phyloP scores from a whole-genome alignment of 2,329 filamentous ascomycete species.

The Sarocladiaceae sp. region DNA sequence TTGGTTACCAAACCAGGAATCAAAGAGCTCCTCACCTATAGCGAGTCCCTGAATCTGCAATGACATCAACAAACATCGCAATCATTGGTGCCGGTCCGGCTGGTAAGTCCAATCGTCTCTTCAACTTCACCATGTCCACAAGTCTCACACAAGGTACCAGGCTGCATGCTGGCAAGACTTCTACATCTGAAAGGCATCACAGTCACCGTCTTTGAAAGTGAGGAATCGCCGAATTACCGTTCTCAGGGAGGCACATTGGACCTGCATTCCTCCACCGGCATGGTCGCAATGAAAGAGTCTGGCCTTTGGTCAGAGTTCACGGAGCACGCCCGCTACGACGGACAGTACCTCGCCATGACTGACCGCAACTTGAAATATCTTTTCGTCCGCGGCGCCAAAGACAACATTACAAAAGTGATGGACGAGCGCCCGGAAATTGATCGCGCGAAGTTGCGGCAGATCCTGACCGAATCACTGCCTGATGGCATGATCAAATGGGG shows the following conservation, averaged over 20 bases:
- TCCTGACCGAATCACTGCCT: conserved; percentile 42
- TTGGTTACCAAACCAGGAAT: no score
- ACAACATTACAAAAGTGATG: conserved; percentile 13
- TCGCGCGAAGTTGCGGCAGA: conserved; percentile 36
- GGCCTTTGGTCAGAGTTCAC: conserved; percentile 45
- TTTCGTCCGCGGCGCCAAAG: conserved; percentile 24
- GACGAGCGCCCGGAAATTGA: conserved; percentile 47
- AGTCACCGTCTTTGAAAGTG: conserved; percentile 47
- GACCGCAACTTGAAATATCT: conserved; percentile 34
- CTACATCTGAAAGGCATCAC: conserved; percentile 42
- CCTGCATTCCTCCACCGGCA: conserved; percentile 46
- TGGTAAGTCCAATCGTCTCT: conserved; percentile 2
- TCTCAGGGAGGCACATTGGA: conserved; percentile 51
- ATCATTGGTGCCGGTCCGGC: background rate
- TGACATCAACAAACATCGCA: background rate
- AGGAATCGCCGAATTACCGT: conserved; percentile 37
- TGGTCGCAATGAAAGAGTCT: conserved; percentile 46
- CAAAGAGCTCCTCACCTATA: background rate
- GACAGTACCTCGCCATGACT: conserved; percentile 43
- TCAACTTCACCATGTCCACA: no score
- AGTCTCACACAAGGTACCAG: conserved; percentile 6
- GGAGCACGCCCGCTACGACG: conserved; percentile 46
- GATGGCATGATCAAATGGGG: conserved; percentile 42
- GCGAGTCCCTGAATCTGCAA: background rate
- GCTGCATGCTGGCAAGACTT: conserved; percentile 48